Percentiles rank a stretch among this genome's conserved stretches.
phyloP scores from a whole-genome alignment of 2,329 filamentous ascomycete genomes.

The Cladophialophora immunda region DNA sequence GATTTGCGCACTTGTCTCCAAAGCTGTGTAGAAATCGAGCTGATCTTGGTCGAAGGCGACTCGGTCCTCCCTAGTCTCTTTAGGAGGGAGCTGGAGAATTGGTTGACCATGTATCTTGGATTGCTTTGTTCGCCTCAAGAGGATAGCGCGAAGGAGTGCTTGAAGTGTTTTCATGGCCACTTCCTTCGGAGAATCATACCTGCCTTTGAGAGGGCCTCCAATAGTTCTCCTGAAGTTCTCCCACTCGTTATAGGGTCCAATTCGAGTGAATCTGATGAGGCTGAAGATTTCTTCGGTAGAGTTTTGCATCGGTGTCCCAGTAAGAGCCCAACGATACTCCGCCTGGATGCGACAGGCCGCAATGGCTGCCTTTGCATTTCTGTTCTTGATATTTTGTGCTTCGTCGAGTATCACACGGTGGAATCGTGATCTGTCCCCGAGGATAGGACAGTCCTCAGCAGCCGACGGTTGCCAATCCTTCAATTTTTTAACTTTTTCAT shows the following conservation, averaged over 20 bases:
- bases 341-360: slow-evolving; percentile 68
- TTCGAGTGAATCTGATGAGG: slow-evolving; percentile 77
- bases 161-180: slow-evolving; percentile 75
- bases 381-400: slow-evolving; percentile 83
- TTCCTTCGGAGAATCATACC: slow-evolving; percentile 49
- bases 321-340: slow-evolving; percentile 75
- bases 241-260: slow-evolving; percentile 75
- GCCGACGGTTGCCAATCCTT: slow-evolving; percentile 48
- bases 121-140: slow-evolving; percentile 83
- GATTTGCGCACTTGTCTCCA: slow-evolving; percentile 73
- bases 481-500: slow-evolving; percentile 59
- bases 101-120: slow-evolving; percentile 81
- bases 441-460: slow-evolving; percentile 61
- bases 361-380: slow-evolving; percentile 67
- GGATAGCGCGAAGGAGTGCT: slow-evolving; percentile 77
- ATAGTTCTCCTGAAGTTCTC: slow-evolving; percentile 67
- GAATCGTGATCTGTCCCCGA: slow-evolving; percentile 69
- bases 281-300: slow-evolving; percentile 79
- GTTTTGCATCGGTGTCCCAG: slow-evolving; percentile 91
- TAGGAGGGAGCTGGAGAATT: slow-evolving; percentile 73
- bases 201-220: slow-evolving; percentile 60
- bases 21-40: slow-evolving; percentile 67
- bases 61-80: slow-evolving; percentile 68
- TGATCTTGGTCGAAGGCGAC: slow-evolving; percentile 75
- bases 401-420: slow-evolving; percentile 80